These are phyloP conservation scores for Murraya paniculata DNA, from an alignment of 345 rosid genomes.

Conservation along the genomic window DNA sequence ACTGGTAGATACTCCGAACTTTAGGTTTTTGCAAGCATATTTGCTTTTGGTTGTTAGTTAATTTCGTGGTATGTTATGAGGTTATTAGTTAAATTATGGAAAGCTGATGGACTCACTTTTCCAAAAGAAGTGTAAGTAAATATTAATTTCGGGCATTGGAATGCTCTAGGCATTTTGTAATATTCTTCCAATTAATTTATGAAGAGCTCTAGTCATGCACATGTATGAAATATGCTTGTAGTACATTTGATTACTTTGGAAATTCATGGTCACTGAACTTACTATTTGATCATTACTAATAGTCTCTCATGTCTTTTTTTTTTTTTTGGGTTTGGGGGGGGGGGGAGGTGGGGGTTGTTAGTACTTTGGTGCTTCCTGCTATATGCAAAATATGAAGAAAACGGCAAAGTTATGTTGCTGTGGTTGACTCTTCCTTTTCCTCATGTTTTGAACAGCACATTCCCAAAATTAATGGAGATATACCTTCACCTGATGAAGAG, in stretches of 20 bases:
- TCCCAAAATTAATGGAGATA: slow-evolving; percentile 61
- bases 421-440: not conserved
- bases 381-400: not conserved
- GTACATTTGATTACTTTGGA: not conserved
- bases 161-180: not conserved
- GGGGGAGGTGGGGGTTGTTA: not conserved
- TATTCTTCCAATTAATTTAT: not conserved
- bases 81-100: too few relatives aligned
- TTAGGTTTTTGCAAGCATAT: not conserved
- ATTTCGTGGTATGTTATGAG: not conserved
- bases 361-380: too few relatives aligned
- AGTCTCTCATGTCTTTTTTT: not conserved
- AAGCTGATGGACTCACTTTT: not conserved
- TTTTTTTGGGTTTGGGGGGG: too few relatives aligned
- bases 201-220: not conserved
- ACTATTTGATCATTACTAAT: not conserved
- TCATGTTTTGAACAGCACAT: slow-evolving; percentile 43
- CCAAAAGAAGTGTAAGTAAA: not conserved
- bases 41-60: not conserved
- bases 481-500: slow-evolving; percentile 60
- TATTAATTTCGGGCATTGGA: not conserved
- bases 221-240: not conserved
- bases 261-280: not conserved
- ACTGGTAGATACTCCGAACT: not conserved
- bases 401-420: not conserved